Base-by-base conservation (phyloP, 768 basidiomycete species). In the Tricholoma matsutake region DNA sequence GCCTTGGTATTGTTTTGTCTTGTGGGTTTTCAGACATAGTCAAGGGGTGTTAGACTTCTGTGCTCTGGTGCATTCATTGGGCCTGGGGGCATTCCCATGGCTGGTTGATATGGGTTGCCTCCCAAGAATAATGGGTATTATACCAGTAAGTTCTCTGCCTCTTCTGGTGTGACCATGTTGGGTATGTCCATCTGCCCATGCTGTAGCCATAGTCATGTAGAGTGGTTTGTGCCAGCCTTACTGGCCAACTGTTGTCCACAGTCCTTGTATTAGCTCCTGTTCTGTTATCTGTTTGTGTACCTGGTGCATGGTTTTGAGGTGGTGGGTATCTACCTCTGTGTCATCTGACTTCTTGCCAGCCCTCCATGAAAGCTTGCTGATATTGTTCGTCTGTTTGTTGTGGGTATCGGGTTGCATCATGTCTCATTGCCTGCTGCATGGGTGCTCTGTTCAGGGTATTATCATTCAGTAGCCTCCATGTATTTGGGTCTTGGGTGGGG, bases 381-480 rank as follows among this genome's bases (percentile, higher is more conserved):
- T 47, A 8, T 47, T 10, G 5, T 5, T 11, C 8, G 22, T 47
- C 13, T 47, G 20, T 16, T 25, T 11, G 45, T 11, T 11, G 8
- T 47, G 45, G 2, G 3, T 47, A 16, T 22, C 11, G 22, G 22
- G 5, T 6, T 4, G 3, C 22, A 11, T 47, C 13, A 4, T 47
- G 45, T 47, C 45, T 11, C 3, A n/a, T 11, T 16, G 45, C 25
- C 6, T 11, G 22, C 11, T 47, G 45, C 25, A 11, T 11, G 45
- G 13, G 45, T 11, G 4, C 45, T 25, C 13, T 11, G 45, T 47
- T 1, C 64, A 11, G 16, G 55, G 2, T 5, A 2, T 20, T 14
- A 3, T 57, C 29, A 41, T 57, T 45, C 22, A 41, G 14, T 25
- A 43, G 47, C 54, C 32, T 57, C 65, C 62, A 66, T 1, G 62